Conservation (phyloP, 805 yeast species). For the Cyberlindnera americana region DNA sequence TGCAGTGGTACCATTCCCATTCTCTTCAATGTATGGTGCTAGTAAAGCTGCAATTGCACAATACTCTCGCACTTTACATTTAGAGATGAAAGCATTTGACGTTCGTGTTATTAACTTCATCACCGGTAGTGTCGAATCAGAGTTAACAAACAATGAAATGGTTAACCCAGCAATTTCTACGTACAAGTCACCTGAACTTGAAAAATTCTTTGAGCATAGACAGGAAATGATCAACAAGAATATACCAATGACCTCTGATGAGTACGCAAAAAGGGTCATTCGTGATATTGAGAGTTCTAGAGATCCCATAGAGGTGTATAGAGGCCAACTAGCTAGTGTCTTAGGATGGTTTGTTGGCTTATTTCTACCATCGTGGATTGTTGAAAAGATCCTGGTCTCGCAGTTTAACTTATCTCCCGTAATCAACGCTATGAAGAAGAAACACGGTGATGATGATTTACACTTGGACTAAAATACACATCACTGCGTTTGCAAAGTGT, state of each 20-base stretch:
- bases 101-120: conserved; percentile 66
- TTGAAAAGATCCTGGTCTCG: conserved; percentile 38
- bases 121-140: conserved; percentile 74
- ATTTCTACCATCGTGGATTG: conserved; percentile 44
- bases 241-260: conserved; percentile 57
- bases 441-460: conserved; percentile 13
- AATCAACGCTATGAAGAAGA: conserved; percentile 28
- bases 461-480: conserved; percentile 19
- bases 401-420: conserved; percentile 40
- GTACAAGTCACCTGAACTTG: conserved; percentile 49
- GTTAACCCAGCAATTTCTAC: conserved; percentile 55
- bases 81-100: conserved; percentile 69
- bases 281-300: conserved; percentile 38
- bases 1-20: conserved; percentile 67
- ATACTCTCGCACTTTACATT: conserved; percentile 57
- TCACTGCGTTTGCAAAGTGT: no score
- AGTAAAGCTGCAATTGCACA: conserved; percentile 75
- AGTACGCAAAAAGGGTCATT: conserved; percentile 54
- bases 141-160: conserved; percentile 63
- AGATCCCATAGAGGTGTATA: conserved; percentile 48
- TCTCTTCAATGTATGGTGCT: conserved; percentile 61
- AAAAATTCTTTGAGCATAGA: conserved; percentile 45
- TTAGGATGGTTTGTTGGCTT: conserved; percentile 31
- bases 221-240: conserved; percentile 56
- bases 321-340: conserved; percentile 47